These are phyloP conservation scores for Vachellia collinsii DNA, from an alignment of 306 rosid species.

Conservation along the genomic window DNA sequence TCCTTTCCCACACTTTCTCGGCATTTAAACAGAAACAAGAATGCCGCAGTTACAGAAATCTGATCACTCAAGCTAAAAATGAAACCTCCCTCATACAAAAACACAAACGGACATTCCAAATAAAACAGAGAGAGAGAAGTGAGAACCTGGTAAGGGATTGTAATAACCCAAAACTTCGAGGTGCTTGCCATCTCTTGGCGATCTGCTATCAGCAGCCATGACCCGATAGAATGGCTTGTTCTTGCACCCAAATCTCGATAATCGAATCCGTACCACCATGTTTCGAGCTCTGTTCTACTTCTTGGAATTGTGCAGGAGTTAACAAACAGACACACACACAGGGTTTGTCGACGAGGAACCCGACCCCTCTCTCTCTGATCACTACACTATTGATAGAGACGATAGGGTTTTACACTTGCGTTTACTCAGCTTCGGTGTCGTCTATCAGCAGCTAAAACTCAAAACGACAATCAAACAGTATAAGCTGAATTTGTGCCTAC, in stretches of 20 bases:
- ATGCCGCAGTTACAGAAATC: background rate
- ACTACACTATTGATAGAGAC: background rate
- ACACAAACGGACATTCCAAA: background rate
- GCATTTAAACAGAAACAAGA: background rate
- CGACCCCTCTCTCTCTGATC: background rate
- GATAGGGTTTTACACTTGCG: background rate
- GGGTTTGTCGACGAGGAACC: background rate
- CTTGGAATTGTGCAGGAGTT: background rate
- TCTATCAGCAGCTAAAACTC: background rate
- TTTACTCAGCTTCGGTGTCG: background rate
- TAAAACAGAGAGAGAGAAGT: background rate
- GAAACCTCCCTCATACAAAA: background rate
- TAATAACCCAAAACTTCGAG: slow-evolving; percentile 90
- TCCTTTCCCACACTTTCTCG: background rate
- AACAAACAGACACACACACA: background rate
- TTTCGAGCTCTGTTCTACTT: background rate
- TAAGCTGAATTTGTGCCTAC: no score
- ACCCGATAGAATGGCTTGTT: slow-evolving; percentile 91
- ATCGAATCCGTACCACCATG: slow-evolving; percentile 87
- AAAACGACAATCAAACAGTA: background rate
- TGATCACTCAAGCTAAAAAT: background rate
- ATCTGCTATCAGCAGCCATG: slow-evolving; percentile 91
- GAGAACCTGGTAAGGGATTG: slow-evolving; percentile 83
- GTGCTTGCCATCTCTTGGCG: slow-evolving; percentile 92
- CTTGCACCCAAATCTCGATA: slow-evolving; percentile 82